A percentile compares a stretch with the other conserved stretches of the same genome.
These are phyloP conservation scores for Colletotrichum chlorophyti DNA, from an alignment of 2,329 filamentous ascomycete species.

Conservation along the genomic window DNA sequence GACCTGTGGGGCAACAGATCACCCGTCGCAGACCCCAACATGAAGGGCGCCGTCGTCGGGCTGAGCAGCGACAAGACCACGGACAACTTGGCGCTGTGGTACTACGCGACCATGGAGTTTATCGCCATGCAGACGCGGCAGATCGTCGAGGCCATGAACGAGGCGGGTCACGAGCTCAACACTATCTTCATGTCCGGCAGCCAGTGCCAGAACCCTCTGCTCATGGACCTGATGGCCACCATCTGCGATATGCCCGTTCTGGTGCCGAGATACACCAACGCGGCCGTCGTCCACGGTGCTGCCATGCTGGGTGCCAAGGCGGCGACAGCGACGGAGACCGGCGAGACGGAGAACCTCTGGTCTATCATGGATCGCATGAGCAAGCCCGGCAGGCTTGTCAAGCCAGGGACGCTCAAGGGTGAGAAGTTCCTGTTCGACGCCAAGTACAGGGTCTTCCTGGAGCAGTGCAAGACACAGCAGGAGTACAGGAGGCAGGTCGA, in stretches of 20 bases:
- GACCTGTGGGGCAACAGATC: slow-evolving; percentile 97
- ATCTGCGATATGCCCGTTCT: slow-evolving; percentile 91
- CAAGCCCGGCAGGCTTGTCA: slow-evolving; percentile 86
- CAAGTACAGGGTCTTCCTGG: slow-evolving; percentile 96
- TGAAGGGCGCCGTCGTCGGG: slow-evolving; percentile 90
- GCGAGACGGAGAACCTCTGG: slow-evolving; percentile 88
- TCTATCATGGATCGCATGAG: slow-evolving; percentile 98
- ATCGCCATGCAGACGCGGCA: slow-evolving; percentile 96
- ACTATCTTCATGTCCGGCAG: slow-evolving; percentile 99
- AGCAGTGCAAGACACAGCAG: slow-evolving; percentile 88
- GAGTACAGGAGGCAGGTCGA: slow-evolving; percentile 82
- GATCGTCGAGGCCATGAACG: slow-evolving; percentile 94
- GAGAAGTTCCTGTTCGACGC: slow-evolving; percentile 83
- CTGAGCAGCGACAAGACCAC: slow-evolving; percentile 86
- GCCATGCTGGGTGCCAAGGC: slow-evolving; percentile 98
- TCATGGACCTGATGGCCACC: slow-evolving; percentile 91
- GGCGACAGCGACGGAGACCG: slow-evolving; percentile 79
- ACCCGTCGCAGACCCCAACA: slow-evolving; percentile 88
- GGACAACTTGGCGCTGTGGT: slow-evolving; percentile 87
- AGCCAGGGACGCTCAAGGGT: slow-evolving; percentile 72
- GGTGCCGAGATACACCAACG: slow-evolving; percentile 92
- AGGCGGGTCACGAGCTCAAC: slow-evolving; percentile 82
- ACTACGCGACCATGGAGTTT: slow-evolving; percentile 97
- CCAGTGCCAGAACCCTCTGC: slow-evolving; percentile 92
- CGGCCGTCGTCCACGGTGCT: slow-evolving; percentile 95